Base-by-base conservation (phyloP, 2,329 filamentous ascomycete genomes). In the Colletotrichum sojae region DNA sequence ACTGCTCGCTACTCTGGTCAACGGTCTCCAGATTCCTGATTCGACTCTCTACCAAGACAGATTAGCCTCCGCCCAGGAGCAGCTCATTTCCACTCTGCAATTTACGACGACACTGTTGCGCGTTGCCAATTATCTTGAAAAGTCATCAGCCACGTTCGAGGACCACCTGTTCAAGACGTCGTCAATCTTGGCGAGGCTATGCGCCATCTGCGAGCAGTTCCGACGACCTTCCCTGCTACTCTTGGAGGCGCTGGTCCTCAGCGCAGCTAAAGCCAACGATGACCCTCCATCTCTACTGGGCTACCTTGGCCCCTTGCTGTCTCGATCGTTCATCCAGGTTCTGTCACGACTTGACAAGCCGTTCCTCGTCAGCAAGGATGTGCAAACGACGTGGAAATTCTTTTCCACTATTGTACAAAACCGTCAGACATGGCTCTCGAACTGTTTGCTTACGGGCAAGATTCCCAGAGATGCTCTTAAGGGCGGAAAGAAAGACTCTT, bases 241-340 rank as follows among this genome's bases (percentile, higher is more conserved):
- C 2, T 83, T 97, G 8, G 90, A 94, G 70, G 88, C 90, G 12
- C 81, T 97, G 18, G 90, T 97, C 31, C 85, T 90, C 51, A 91
- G 88, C 72, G 91, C 92, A 25, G 89, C 91, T 25, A 89, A 89
- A 70, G 83, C 85, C 16, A 82, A 87, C 36, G 86, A 85, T n/a
- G 94, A 98, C 73, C 94, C 95, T 1, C 93, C 94, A n/a, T 98
- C 95, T 6, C 85, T 99, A n/a, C 88, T 99, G 22, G 95, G 95
- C 39, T 94, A 97, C 76, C 84, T 99, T 6, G 94, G 94, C 1
- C 88, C 94, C 10, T 90, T 94, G 63, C 91, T 94, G 9, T 93
- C 95, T 12, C 94, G 93, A 74, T 91, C 92, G 46, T 97, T 99
- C 76, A 84, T 99, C 25, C 89, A 92, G 70, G 84, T 96, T 6